Evolutionary conservation across 2,329 filamentous ascomycete genomes (phyloP), one percentile per base, ranked within the genome.

Genomic region (Verticillium klebahnii): DNA sequence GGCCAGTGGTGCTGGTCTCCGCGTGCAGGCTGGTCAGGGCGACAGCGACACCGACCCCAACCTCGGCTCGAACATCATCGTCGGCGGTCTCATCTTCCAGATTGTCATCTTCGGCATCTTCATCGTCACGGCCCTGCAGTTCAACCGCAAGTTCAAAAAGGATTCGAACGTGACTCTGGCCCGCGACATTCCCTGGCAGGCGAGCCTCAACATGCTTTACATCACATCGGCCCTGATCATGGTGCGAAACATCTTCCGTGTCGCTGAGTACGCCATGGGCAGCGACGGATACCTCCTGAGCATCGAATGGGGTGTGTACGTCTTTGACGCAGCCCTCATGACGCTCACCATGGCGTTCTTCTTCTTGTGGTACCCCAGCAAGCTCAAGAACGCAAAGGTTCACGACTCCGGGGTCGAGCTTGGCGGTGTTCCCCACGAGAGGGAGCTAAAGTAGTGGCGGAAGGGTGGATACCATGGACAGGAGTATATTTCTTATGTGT

Each of bases 21-120:
- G 69, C 8, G 67, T 67, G 58, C 62, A 66, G 52, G 64, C 63
- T 1, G 68, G 69, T 6, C 68, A 70, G 39, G 63, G 57, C 50
- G 65, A 61, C 56, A 57, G 55, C 45, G 52, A 63, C 17, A 58
- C 19, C 12, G 57, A 64, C 45, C 61, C 65, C 62, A 70, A 78
- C 23, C 65, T 71, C 1, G 81, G 80, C 15, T 70, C 78, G 56
- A 75, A 79, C 31, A 73, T 87, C 60, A 79, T 87, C 25, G 71
- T 87, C 8, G 78, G 67, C 5, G 85, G 85, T 5, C 71, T 88
- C 4, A 70, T 82, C 23, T 69, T 86, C n/a, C 85, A 88, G 66
- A 75, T 87, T 15, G 40, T 82, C 25, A 77, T 82, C 54, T 86
- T 87, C 62, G 74, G 73, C 14, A 71, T 84, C 36, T 87, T 86